Evolutionary conservation across 1,139 yeast species (phyloP).

Genomic region (Entelexis sorbosivorans): DNA sequence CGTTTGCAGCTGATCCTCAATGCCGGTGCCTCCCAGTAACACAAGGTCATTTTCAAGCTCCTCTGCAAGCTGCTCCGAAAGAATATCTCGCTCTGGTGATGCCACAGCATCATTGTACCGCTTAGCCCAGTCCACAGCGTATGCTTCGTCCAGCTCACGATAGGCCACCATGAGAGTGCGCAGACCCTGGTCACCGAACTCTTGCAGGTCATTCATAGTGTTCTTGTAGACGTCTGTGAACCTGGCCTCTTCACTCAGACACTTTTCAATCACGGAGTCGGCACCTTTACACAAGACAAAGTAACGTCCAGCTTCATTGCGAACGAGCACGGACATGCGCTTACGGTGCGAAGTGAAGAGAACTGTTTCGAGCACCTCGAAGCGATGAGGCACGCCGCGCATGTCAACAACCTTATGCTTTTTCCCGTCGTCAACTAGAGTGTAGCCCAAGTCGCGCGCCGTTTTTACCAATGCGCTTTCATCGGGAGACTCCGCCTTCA

Average conservation of each 20-base stretch:
- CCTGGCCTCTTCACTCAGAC: constrained; percentile 46
- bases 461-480: constrained; percentile 91
- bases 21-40: constrained; percentile 96
- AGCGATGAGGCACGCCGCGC: constrained; percentile 60
- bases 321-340: constrained; percentile 80
- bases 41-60: constrained; percentile 63
- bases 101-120: constrained; percentile 68
- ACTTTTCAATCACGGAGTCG: constrained; percentile 65
- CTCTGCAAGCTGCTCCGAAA: constrained; percentile 65
- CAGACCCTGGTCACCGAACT: constrained; percentile 87
- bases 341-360: constrained; percentile 81
- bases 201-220: constrained; percentile 75
- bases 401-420: constrained; percentile 56
- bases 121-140: constrained; percentile 55
- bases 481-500: constrained; percentile 97
- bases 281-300: constrained; percentile 74
- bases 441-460: constrained; percentile 84
- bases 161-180: constrained; percentile 89
- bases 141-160: constrained; percentile 50
- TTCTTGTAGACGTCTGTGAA: constrained; percentile 37
- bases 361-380: constrained; percentile 58
- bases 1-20: constrained; percentile 87
- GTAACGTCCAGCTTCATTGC: constrained; percentile 38
- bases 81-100: constrained; percentile 61
- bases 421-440: constrained; percentile 63